Base-by-base conservation (phyloP, 306 rosid genomes). In the Lagenaria siceraria region DNA sequence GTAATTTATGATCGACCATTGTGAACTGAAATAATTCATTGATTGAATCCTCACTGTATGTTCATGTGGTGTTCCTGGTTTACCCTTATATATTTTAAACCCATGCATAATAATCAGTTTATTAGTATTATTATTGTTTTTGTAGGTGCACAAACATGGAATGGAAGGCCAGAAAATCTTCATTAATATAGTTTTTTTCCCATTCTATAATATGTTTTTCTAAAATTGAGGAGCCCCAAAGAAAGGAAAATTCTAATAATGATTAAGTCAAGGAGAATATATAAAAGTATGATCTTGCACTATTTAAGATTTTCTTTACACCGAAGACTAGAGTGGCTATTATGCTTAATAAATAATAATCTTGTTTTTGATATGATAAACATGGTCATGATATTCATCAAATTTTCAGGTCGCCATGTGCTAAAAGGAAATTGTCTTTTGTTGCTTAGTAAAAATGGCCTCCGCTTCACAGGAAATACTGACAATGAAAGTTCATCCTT, bases 351-450 rank as follows among this genome's bases (percentile, higher is more conserved):
- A 29, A 73, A 25, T 46, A 1, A 49, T 31, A 29, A 73, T 31
- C 77, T 52, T 52, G 42, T 52, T 48, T 49, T 49, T 51, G 86
- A 85, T 89, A 85, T 85, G 80, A 83, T 86, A 84, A 83, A 89
- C 97, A 84, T 90, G 90, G 78, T 81, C 75, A 46, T 79, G 89
- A 84, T 85, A 91, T 78, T 76, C 48, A 62, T 77, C 73, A 63
- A 58, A 81, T 80, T 6, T 64, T 75, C 69, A 75, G 79, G 76
- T 77, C 83, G 51, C 53, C 80, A 38, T 83, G 85, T 78, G 68
- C 64, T 52, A 62, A 31, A 73, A 54, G 49, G 61, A 76, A 55
- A 25, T 36, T 13, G 40, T 73, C 85, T 66, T 71, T 69, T 53
- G 63, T 77, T 79, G 52, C 77, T 81, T 74, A 59, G 63, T 77